Percentiles rank a stretch among this genome's conserved stretches.
These are phyloP conservation scores for Arthrobotrys entomopaga DNA, from an alignment of 2,329 filamentous ascomycete genomes.

Conservation along the genomic window DNA sequence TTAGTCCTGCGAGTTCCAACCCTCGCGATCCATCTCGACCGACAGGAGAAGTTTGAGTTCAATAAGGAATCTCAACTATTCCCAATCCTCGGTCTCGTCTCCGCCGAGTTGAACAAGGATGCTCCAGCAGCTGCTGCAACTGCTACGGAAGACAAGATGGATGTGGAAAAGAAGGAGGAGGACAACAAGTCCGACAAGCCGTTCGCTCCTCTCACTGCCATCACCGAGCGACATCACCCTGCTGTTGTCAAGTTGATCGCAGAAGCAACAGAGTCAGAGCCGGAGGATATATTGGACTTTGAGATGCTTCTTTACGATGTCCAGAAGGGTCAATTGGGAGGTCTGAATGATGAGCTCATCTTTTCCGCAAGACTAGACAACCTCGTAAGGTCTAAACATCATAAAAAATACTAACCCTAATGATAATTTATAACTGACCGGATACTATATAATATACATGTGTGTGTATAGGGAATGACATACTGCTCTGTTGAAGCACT, in stretches of 20 bases:
- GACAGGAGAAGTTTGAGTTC: conserved; percentile 84
- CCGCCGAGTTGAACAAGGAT: conserved; percentile 81
- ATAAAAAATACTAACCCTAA: neutral
- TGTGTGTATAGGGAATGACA: conserved; percentile 82
- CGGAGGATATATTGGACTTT: conserved; percentile 84
- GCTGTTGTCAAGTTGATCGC: conserved; percentile 87
- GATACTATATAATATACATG: no score
- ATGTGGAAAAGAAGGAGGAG: conserved; percentile 62
- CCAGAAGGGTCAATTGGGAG: conserved; percentile 87
- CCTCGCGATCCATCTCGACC: conserved; percentile 91
- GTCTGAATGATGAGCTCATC: conserved; percentile 91
- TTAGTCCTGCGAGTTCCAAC: conserved; percentile 86
- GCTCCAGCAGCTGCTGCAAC: conserved; percentile 58
- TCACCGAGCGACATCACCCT: conserved; percentile 86
- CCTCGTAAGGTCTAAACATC: conserved; percentile 65
- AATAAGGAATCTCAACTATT: conserved; percentile 98
- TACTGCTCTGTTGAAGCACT: conserved; percentile 89
- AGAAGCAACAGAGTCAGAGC: conserved; percentile 75
- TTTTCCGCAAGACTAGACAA: conserved; percentile 97
- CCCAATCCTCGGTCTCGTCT: conserved; percentile 87
- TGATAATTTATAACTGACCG: neutral
- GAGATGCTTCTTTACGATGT: conserved; percentile 98
- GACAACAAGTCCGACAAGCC: conserved; percentile 63
- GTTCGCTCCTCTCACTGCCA: conserved; percentile 79
- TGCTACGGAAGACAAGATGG: conserved; percentile 60